phyloP scores from a whole-genome alignment of 371 early-diverging fungal species.

The Entomophthora muscae region DNA sequence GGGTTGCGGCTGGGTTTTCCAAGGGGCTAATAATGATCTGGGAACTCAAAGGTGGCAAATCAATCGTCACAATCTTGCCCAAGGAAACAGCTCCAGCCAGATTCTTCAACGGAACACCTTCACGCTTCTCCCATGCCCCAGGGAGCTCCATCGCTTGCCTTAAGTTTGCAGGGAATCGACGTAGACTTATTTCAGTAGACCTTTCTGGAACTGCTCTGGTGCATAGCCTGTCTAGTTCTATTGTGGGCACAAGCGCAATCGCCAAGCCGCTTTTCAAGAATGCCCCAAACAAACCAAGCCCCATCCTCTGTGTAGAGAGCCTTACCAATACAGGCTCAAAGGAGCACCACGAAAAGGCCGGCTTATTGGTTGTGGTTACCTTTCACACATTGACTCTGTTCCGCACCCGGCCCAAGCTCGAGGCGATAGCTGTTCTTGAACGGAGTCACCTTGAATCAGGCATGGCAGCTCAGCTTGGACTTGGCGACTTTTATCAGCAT shows the following conservation, averaged over 20 bases:
- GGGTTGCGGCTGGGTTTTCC: constrained; percentile 49
- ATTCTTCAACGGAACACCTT: constrained; percentile 18
- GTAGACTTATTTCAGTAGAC: constrained; percentile 49
- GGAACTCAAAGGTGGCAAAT: constrained; percentile 34
- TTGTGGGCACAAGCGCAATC: constrained; percentile 27
- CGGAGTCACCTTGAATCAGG: background rate
- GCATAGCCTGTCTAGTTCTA: background rate
- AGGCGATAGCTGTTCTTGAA: background rate
- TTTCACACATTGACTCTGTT: constrained; percentile 40
- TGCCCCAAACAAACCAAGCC: constrained; percentile 19
- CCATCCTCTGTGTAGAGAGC: constrained; percentile 51
- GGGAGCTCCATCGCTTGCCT: constrained; percentile 49
- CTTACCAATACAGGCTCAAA: constrained; percentile 36
- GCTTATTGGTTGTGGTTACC: constrained; percentile 50
- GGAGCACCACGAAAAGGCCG: constrained; percentile 42
- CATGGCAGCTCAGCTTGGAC: background rate
- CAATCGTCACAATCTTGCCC: constrained; percentile 28
- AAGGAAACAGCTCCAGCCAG: constrained; percentile 22
- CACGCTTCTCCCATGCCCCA: constrained; percentile 44
- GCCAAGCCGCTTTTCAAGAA: constrained; percentile 8
- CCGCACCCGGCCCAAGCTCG: background rate
- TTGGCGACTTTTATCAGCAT: background rate
- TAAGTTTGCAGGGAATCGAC: constrained; percentile 43
- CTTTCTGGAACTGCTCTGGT: constrained; percentile 24
- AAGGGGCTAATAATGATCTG: constrained; percentile 52